A percentile compares a stretch with the other conserved stretches of the same genome.
Conservation (phyloP, 2,329 filamentous ascomycete genomes). For the Lachnellula hyalina region DNA sequence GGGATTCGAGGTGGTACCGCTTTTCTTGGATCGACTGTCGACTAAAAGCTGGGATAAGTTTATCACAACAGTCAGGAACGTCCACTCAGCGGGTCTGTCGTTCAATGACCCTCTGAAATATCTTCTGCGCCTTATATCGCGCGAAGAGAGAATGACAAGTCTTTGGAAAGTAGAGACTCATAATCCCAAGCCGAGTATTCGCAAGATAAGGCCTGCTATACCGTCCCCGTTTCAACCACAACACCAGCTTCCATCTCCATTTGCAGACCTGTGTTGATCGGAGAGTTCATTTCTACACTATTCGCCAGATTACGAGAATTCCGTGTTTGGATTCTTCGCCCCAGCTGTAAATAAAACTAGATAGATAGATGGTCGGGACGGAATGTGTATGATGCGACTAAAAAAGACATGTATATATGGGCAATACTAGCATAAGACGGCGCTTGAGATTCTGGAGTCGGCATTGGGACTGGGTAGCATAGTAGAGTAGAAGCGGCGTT, state of each 20-base stretch:
- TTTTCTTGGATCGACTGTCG: not conserved
- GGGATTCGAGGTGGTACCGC: not conserved
- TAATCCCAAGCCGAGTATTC: not conserved
- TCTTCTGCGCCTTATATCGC: not conserved
- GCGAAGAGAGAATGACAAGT: not conserved
- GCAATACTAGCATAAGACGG: not conserved
- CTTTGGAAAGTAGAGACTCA: not conserved
- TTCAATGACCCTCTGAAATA: not conserved
- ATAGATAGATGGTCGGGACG: not conserved
- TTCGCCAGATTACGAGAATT: not conserved
- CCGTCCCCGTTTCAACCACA: not conserved
- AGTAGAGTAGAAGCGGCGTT: not conserved
- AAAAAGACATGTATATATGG: not conserved
- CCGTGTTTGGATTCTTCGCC: not conserved
- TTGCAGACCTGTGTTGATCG: not conserved
- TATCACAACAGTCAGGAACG: not conserved
- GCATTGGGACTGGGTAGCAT: too few relatives aligned
- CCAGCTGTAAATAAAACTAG: not conserved
- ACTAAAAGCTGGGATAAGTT: not conserved
- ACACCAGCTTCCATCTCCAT: not conserved
- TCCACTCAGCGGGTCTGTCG: not conserved
- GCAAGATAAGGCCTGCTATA: not conserved
- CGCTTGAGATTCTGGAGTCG: not conserved
- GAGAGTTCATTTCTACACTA: not conserved
- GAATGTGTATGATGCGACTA: not conserved